A percentile compares a stretch with the other conserved stretches of the same genome.
phyloP scores from a whole-genome alignment of 2,329 filamentous ascomycete species.

The Trichoderma sp. region DNA sequence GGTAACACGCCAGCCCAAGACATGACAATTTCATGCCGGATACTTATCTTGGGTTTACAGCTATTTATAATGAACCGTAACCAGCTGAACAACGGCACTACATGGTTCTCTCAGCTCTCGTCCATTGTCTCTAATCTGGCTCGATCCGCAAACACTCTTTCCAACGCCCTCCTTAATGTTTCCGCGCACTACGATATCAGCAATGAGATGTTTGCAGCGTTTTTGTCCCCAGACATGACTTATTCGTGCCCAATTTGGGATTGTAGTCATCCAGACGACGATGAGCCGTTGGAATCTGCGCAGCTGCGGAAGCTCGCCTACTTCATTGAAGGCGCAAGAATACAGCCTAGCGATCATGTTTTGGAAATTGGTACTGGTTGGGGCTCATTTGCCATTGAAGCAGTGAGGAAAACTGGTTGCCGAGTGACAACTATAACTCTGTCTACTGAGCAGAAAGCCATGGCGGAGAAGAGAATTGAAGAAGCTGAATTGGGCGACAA shows the following conservation, averaged over 20 bases:
- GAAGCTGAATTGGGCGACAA: background rate
- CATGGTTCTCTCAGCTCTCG: background rate
- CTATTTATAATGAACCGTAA: background rate
- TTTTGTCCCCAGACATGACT: background rate
- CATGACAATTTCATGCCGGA: no score
- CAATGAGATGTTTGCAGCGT: background rate
- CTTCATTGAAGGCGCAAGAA: background rate
- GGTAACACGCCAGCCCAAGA: background rate
- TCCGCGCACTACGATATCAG: background rate
- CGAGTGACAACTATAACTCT: background rate
- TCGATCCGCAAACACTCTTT: background rate
- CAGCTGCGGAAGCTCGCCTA: background rate
- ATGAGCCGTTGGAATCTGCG: background rate
- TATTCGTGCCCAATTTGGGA: conserved; percentile 2
- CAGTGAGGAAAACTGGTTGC: background rate
- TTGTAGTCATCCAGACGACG: background rate
- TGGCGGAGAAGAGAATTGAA: background rate
- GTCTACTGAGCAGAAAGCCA: background rate
- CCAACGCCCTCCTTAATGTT: background rate
- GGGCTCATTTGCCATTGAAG: conserved; percentile 3
- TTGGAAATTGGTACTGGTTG: background rate
- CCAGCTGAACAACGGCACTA: background rate
- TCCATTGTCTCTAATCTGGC: background rate
- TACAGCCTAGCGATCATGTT: background rate
- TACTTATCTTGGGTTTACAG: background rate